A percentile compares a stretch with the other conserved stretches of the same genome.
These are phyloP conservation scores for Arbutus unedo DNA, from an alignment of 148 eudicot genomes.

Conservation along the genomic window DNA sequence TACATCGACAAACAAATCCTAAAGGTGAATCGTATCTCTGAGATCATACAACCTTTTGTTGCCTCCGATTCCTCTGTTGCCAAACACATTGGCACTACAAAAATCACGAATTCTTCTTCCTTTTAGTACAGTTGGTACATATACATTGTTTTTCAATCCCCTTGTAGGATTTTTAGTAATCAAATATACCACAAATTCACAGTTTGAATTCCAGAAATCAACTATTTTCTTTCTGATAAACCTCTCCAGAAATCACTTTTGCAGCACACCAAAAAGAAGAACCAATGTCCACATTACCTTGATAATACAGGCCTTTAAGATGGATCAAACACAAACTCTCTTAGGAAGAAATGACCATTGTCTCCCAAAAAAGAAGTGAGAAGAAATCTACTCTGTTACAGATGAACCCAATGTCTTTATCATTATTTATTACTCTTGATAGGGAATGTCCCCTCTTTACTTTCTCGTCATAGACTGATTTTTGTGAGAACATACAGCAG, in stretches of 20 bases:
- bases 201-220: neutral
- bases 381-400: neutral
- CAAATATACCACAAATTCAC: neutral
- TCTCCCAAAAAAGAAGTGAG: neutral
- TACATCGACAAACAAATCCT: neutral
- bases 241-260: neutral
- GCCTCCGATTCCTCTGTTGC: neutral
- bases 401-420: neutral
- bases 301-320: slow-evolving; percentile 2
- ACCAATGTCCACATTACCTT: neutral
- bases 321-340: neutral
- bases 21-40: neutral
- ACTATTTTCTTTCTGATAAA: neutral
- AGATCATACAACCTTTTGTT: neutral
- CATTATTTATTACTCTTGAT: neutral
- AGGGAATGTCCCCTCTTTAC: neutral
- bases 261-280: neutral
- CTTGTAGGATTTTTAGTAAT: neutral
- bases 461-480: too few species aligned
- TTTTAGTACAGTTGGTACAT: neutral
- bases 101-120: neutral
- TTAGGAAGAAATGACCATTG: neutral
- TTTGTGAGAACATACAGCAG: too few species aligned
- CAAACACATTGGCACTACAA: neutral
- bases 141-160: neutral